Evolutionary conservation across 2,329 filamentous ascomycete species (phyloP).

Genomic region (Penicillium sp.): DNA sequence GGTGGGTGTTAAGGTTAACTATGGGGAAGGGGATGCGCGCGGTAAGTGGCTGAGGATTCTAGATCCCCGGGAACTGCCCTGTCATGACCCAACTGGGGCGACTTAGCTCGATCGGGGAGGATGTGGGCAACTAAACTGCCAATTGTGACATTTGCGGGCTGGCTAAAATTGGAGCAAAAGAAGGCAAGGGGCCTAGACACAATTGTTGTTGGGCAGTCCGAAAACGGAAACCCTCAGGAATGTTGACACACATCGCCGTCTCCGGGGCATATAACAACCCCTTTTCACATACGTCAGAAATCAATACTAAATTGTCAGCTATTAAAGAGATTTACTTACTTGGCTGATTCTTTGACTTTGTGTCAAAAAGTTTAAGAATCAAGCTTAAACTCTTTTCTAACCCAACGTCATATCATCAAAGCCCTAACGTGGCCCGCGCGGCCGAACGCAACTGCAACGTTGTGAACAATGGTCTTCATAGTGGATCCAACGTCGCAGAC

Average conservation of each 20-base stretch:
- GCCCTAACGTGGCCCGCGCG: background rate
- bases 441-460: constrained; percentile 27
- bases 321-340: background rate
- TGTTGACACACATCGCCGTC: constrained; percentile 9
- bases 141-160: constrained; percentile 7
- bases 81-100: background rate
- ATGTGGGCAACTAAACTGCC: constrained; percentile 10
- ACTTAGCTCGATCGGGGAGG: background rate
- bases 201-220: constrained; percentile 14
- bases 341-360: background rate
- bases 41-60: constrained; percentile 13
- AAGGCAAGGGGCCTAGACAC: constrained; percentile 10
- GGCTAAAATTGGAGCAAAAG: background rate
- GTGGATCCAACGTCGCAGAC: constrained; percentile 20
- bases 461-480: constrained; percentile 22
- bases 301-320: background rate
- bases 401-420: constrained; percentile 11
- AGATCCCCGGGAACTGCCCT: constrained; percentile 9
- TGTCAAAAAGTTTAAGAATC: background rate
- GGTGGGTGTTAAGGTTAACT: constrained; percentile 8
- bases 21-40: constrained; percentile 8
- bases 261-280: constrained; percentile 4
- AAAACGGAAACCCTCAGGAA: constrained; percentile 21
- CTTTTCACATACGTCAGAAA: background rate
- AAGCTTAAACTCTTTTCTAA: background rate